A percentile compares a stretch with the other conserved stretches of the same genome.
These are phyloP conservation scores for Miscanthus lutarioriparius DNA, from an alignment of 176 grass and related monocot genomes.

Conservation along the genomic window DNA sequence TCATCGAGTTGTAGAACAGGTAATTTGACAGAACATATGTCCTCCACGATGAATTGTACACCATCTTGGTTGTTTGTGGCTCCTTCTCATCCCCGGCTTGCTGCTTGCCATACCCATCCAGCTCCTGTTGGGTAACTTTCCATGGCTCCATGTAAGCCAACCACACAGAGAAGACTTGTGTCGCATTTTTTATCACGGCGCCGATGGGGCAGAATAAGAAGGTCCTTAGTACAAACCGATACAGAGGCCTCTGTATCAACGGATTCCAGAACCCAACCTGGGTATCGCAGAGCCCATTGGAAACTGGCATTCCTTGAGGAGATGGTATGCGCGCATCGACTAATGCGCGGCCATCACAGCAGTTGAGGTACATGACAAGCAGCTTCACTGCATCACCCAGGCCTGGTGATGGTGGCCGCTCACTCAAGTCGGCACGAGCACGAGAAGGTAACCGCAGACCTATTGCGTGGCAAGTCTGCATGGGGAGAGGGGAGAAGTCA, in stretches of 20 bases:
- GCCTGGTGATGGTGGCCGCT: conserved; percentile 57
- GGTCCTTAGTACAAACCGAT: conserved; percentile 75
- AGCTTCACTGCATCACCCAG: conserved; percentile 66
- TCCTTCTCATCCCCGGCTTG: conserved; percentile 31
- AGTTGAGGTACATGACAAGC: conserved; percentile 64
- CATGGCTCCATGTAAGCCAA: conserved; percentile 83
- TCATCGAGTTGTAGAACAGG: conserved; percentile 87
- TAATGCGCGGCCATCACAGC: background rate
- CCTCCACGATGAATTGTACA: conserved; percentile 57
- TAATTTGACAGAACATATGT: conserved; percentile 81
- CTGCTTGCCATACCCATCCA: conserved; percentile 48
- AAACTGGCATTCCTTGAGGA: conserved; percentile 32
- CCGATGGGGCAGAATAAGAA: conserved; percentile 80
- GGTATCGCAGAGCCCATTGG: conserved; percentile 30
- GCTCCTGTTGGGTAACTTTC: conserved; percentile 62
- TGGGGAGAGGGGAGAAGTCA: conserved; percentile 73
- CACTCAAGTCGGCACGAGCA: conserved; percentile 26
- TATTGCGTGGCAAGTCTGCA: conserved; percentile 35
- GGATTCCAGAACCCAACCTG: conserved; percentile 56
- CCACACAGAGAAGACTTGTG: conserved; percentile 73
- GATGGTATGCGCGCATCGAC: conserved; percentile 17
- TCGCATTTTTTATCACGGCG: conserved; percentile 54
- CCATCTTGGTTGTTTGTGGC: conserved; percentile 9
- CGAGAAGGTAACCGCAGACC: conserved; percentile 25
- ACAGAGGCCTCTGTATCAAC: conserved; percentile 72